Conservation (phyloP, 768 basidiomycete species). For the Russula sp. region DNA sequence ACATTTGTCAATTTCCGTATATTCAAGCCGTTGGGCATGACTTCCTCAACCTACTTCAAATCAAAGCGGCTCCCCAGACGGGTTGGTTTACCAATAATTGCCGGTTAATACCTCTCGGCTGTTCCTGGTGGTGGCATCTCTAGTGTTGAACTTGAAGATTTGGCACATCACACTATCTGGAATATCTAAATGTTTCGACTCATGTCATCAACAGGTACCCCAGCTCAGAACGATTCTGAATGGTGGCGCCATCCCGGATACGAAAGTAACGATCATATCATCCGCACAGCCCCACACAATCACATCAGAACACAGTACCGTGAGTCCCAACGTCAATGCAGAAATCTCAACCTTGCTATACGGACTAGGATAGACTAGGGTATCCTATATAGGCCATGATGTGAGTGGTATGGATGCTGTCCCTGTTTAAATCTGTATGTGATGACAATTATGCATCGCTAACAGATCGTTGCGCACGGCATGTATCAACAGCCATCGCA, state of each 20-base stretch:
- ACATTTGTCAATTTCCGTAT: conserved; percentile 45
- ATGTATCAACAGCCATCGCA: too few relatives aligned
- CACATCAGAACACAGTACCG: conserved; percentile 33
- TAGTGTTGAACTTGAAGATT: too few relatives aligned
- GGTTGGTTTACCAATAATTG: conserved; percentile 33
- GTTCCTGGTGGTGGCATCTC: too few relatives aligned
- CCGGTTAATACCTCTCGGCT: too few relatives aligned
- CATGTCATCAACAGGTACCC: conserved; percentile 40
- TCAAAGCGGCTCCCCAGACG: conserved; percentile 35
- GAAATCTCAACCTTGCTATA: conserved; percentile 37
- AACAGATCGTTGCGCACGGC: too few relatives aligned
- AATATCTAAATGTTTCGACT: background rate
- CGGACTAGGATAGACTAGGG: conserved; percentile 45
- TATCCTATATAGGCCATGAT: conserved; percentile 38
- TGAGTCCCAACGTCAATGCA: conserved; percentile 18
- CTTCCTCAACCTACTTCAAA: conserved; percentile 41
- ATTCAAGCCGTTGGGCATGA: conserved; percentile 44
- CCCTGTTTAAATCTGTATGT: too few relatives aligned
- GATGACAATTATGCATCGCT: too few relatives aligned
- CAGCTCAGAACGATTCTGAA: conserved; percentile 43
- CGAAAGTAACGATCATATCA: too few relatives aligned
- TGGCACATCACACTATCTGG: background rate
- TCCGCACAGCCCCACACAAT: conserved; percentile 36
- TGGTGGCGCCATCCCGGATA: conserved; percentile 35
- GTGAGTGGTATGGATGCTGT: too few relatives aligned